These are phyloP conservation scores for Nematodospora valgi DNA, from an alignment of 805 yeast genomes.

Conservation along the genomic window DNA sequence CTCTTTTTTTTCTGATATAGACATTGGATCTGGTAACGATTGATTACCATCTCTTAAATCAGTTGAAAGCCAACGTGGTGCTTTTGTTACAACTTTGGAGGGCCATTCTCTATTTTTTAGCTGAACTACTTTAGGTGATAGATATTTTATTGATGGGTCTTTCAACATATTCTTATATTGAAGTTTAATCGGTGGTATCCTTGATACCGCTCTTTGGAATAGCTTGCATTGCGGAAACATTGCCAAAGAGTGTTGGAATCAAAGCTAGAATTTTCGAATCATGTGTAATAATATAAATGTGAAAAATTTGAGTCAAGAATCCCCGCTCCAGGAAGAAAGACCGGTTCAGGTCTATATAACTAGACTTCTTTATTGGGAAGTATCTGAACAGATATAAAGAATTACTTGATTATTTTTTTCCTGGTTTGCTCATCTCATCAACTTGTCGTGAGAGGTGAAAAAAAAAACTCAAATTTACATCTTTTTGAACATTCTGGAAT, in stretches of 20 bases:
- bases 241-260: no score
- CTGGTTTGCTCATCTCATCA: no score
- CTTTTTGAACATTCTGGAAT: neutral
- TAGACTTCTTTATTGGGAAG: no score
- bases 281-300: no score
- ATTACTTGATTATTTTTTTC: no score
- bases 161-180: slow-evolving; percentile 49
- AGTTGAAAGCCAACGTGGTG: slow-evolving; percentile 83
- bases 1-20: slow-evolving; percentile 69
- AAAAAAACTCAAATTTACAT: slow-evolving; percentile 4
- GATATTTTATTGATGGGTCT: slow-evolving; percentile 66
- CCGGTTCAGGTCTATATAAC: no score
- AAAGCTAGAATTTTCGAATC: no score
- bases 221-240: no score
- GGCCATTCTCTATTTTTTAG: slow-evolving; percentile 64
- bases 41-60: slow-evolving; percentile 85
- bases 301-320: no score
- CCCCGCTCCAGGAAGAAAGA: no score
- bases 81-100: slow-evolving; percentile 46
- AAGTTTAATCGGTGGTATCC: slow-evolving; percentile 15
- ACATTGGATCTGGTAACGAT: slow-evolving; percentile 83
- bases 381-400: no score
- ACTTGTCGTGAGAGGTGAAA: slow-evolving; percentile 3
- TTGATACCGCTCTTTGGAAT: slow-evolving; percentile 21
- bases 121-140: slow-evolving; percentile 44